A percentile compares a stretch with the other conserved stretches of the same genome.
phyloP scores from a whole-genome alignment of 331 rosid species.

The Quercus tomentella region DNA sequence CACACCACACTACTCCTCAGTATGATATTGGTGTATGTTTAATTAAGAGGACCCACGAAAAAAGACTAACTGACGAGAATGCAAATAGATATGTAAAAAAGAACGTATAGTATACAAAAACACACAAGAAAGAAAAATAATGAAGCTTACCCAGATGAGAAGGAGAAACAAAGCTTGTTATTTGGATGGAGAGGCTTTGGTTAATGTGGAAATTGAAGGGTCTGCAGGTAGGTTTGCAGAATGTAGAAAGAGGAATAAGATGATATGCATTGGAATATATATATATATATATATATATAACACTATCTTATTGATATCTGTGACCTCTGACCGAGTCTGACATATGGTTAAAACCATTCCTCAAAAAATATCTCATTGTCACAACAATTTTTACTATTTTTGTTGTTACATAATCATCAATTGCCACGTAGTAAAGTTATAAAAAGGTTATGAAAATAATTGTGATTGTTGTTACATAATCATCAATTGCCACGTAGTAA shows the following conservation, averaged over 20 bases:
- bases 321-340: not conserved
- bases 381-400: no score
- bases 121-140: not conserved
- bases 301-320: not conserved
- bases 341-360: no score
- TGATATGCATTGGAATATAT: no score
- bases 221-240: no score
- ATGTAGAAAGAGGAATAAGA: no score
- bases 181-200: not conserved
- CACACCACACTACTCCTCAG: not conserved
- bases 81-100: not conserved
- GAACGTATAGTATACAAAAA: not conserved
- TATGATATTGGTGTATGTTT: not conserved
- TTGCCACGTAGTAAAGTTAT: no score
- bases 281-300: no score
- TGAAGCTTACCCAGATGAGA: not conserved
- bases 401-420: no score
- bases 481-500: no score
- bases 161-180: not conserved
- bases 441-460: no score
- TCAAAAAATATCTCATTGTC: no score
- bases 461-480: no score
- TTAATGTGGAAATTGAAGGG: not conserved
- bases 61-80: not conserved
- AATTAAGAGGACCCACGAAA: not conserved